phyloP scores from a whole-genome alignment of 2,329 filamentous ascomycete genomes.

The Colletotrichum salicis region DNA sequence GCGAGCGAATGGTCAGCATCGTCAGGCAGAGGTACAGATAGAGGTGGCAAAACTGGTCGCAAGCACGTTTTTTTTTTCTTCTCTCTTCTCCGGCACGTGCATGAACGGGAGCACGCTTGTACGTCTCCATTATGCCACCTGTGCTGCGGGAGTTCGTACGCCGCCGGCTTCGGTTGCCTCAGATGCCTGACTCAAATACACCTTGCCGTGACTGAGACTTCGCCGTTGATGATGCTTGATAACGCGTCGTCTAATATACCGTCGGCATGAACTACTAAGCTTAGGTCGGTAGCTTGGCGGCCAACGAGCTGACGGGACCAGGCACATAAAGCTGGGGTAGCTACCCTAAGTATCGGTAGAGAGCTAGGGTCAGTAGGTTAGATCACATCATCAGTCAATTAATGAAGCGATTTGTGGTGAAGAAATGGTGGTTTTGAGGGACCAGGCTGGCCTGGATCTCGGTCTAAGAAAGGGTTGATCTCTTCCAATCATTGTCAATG shows the following conservation, averaged over 20 bases:
- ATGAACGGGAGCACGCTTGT: conserved; percentile 19
- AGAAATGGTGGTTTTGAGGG: conserved; percentile 7
- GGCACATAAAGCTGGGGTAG: conserved; percentile 28
- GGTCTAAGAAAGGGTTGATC: background rate
- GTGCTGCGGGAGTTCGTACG: conserved; percentile 9
- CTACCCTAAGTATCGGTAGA: conserved; percentile 10
- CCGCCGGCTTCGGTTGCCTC: conserved; percentile 11
- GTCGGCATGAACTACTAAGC: background rate
- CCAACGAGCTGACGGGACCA: background rate
- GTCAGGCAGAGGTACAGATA: conserved; percentile 3
- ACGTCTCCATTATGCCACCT: conserved; percentile 1
- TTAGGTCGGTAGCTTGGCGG: background rate
- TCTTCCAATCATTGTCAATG: conserved; percentile 2
- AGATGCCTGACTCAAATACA: background rate
- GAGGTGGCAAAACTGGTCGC: background rate
- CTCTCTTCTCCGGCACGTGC: background rate
- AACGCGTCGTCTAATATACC: background rate
- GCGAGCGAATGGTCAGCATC: conserved; percentile 14
- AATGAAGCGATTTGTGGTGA: background rate
- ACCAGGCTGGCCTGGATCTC: conserved; percentile 28
- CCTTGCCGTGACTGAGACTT: background rate
- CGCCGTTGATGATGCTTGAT: background rate
- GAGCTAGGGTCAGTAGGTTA: conserved; percentile 9
- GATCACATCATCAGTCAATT: conserved; percentile 16
- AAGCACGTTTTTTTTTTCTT: background rate